These are phyloP conservation scores for Mortierella sp. DNA, from an alignment of 371 early-diverging fungal genomes.

Conservation along the genomic window DNA sequence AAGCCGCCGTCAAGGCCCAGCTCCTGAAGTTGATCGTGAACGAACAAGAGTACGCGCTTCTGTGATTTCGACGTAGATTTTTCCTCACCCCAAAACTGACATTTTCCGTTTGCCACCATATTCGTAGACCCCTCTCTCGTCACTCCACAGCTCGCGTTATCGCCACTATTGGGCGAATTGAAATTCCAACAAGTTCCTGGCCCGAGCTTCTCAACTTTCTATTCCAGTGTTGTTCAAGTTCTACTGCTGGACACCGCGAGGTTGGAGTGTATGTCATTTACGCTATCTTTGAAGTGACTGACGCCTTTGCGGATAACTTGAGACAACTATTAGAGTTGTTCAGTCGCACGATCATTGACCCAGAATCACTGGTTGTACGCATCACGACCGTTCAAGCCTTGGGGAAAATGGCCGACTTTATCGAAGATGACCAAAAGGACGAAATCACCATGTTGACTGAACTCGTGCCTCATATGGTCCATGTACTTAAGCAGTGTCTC, in stretches of 20 bases:
- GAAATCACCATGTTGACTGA: slow-evolving; percentile 79
- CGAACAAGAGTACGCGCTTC: slow-evolving; percentile 75
- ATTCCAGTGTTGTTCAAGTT: slow-evolving; percentile 79
- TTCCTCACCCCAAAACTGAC: background rate
- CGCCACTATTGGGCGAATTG: slow-evolving; percentile 86
- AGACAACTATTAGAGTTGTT: slow-evolving; percentile 80
- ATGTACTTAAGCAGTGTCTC: slow-evolving; percentile 82
- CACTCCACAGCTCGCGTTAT: slow-evolving; percentile 89
- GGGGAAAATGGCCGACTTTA: slow-evolving; percentile 87
- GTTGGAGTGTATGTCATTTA: slow-evolving; percentile 87
- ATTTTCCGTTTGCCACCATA: background rate
- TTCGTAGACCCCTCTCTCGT: slow-evolving; percentile 75
- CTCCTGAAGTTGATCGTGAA: slow-evolving; percentile 77
- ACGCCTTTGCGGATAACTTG: slow-evolving; percentile 74
- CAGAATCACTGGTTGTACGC: slow-evolving; percentile 84
- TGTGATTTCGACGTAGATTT: background rate
- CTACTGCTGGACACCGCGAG: slow-evolving; percentile 83
- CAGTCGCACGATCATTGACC: slow-evolving; percentile 80
- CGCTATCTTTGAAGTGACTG: slow-evolving; percentile 87
- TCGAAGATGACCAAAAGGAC: slow-evolving; percentile 77
- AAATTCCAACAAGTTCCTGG: slow-evolving; percentile 85
- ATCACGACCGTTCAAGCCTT: slow-evolving; percentile 86
- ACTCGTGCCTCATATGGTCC: slow-evolving; percentile 87
- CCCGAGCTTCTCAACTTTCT: slow-evolving; percentile 82
- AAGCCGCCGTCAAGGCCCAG: slow-evolving; percentile 69